Percentiles rank a stretch among this genome's conserved stretches.
Evolutionary conservation across 2,329 filamentous ascomycete species (phyloP).

Genomic region (Dendrostoma leiphaemia): DNA sequence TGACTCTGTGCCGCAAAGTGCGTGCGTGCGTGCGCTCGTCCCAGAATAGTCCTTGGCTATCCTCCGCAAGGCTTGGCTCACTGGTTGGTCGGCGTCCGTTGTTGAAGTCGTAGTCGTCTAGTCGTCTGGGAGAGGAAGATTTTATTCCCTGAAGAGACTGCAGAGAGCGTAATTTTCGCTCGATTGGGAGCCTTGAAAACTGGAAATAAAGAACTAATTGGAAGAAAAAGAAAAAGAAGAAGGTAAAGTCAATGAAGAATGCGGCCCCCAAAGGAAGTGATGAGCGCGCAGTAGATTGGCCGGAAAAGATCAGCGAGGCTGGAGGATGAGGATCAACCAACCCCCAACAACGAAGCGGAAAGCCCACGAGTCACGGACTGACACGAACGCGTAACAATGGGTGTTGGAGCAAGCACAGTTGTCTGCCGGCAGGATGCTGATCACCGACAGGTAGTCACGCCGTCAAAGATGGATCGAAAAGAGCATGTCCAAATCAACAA

Average conservation of each 20-base stretch:
- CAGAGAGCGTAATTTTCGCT: no score
- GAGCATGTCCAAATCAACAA: neutral
- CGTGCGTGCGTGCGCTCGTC: neutral
- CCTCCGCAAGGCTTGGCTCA: neutral
- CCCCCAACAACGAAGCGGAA: conserved; percentile 2
- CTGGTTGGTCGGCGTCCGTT: neutral
- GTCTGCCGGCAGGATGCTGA: no score
- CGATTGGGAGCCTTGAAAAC: no score
- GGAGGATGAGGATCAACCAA: conserved; percentile 5
- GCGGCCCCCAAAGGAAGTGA: neutral
- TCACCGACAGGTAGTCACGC: neutral
- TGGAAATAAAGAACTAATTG: neutral
- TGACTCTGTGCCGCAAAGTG: neutral
- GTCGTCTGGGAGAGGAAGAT: neutral
- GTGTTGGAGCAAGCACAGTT: no score
- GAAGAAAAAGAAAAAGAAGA: neutral
- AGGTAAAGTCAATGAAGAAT: neutral
- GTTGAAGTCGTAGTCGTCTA: neutral
- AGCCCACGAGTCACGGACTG: neutral
- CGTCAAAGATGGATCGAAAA: neutral
- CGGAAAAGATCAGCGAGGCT: neutral
- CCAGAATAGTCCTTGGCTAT: neutral
- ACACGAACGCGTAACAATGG: neutral
- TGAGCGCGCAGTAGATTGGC: neutral
- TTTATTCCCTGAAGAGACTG: no score